Conservation (phyloP, 1,139 yeast species). For the Taiozyma onychis region DNA sequence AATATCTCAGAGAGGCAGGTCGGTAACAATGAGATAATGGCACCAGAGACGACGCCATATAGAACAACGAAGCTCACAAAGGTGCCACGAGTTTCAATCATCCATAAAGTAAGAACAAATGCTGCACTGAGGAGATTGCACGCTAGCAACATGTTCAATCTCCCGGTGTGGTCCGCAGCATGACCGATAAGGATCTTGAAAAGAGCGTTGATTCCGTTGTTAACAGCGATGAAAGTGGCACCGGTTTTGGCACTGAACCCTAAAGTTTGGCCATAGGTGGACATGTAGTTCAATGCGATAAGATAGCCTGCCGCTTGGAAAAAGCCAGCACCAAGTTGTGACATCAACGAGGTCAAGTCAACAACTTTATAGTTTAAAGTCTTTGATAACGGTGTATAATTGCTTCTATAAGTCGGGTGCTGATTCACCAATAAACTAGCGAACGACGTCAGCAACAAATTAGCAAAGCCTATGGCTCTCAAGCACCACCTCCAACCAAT, state of each 20-base stretch:
- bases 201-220: slow-evolving; percentile 36
- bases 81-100: slow-evolving; percentile 22
- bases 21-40: slow-evolving; percentile 40
- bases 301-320: slow-evolving; percentile 39
- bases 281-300: slow-evolving; percentile 38
- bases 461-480: slow-evolving; percentile 31
- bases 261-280: slow-evolving; percentile 34
- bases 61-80: slow-evolving; percentile 28
- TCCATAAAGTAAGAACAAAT: slow-evolving; percentile 33
- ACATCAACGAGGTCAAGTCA: slow-evolving; percentile 22
- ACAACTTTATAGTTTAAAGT: slow-evolving; percentile 20
- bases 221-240: slow-evolving; percentile 38
- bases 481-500: slow-evolving; percentile 39
- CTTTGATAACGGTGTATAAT: slow-evolving; percentile 8
- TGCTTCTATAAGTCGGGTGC: slow-evolving; percentile 15
- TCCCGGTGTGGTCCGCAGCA: slow-evolving; percentile 33
- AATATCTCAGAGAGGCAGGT: slow-evolving; percentile 43
- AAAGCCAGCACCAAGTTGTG: slow-evolving; percentile 31
- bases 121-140: slow-evolving; percentile 32
- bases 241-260: slow-evolving; percentile 34
- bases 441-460: slow-evolving; percentile 17
- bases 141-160: slow-evolving; percentile 34
- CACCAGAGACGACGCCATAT: slow-evolving; percentile 49
- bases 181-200: slow-evolving; percentile 35
- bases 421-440: slow-evolving; percentile 25